Evolutionary conservation across 352 stramenopile genomes (phyloP), one percentile per base, ranked within the genome.

Genomic region (Pythium angustatum): DNA sequence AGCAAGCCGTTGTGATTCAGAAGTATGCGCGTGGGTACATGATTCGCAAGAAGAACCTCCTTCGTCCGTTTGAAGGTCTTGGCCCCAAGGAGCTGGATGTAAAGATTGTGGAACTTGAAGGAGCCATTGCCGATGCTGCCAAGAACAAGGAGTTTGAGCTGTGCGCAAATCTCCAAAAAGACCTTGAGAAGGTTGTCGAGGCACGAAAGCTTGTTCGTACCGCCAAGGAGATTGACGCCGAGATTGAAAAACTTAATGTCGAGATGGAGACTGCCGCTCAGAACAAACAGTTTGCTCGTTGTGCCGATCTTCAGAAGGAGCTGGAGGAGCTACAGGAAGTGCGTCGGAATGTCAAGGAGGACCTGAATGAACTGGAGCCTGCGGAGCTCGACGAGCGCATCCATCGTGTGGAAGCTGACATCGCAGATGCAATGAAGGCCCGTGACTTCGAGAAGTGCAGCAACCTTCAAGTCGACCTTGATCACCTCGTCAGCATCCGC

Each of bases 181-280:
- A 96, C 17, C 65, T 96, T 4, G 85, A 96, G 41, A 85, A 83
- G 45, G 75, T 93, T 30, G 78, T 95, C 0, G 85, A 94, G 19
- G 87, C 84, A 9, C 83, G 85, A 19, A 92, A 92, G 65, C 87
- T 87, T 51, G 85, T 95, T 9, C 85, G 87, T n/a, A 96, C 87
- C 0, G 80, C 84, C 0, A 96, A 96, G 59, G 87, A 96, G 56
- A 79, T 96, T 36, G 88, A 96, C 47, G 67, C 67, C 5, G 87
- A 90, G 53, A 96, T 96, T 36, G 76, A 77, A 24, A 83, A 81
- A 43, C 27, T 95, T 17, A 89, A 92, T 44, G 63, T 71, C 3
- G 85, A 92, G 22, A 93, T 96, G 85, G 88, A 95, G 21, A 54
- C 69, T 5, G 83, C 86, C 9, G 86, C 85, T 5, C 65, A 73